Base-by-base conservation (phyloP, 2,329 filamentous ascomycete genomes). In the Botrytis aclada region DNA sequence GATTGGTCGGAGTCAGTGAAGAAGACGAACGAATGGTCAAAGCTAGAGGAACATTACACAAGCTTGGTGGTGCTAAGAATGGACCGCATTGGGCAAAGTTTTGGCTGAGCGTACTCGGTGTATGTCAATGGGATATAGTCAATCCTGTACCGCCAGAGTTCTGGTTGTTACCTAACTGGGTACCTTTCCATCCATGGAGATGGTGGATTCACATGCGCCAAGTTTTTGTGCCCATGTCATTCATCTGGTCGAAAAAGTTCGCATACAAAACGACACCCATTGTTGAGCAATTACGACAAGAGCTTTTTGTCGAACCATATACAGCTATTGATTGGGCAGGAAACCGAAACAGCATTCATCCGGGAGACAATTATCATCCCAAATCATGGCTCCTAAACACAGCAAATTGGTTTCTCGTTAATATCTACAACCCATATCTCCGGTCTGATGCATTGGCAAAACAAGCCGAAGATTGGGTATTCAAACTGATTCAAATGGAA, bases 141-240 rank as follows among this genome's bases (percentile, higher is more conserved):
- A 99, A 98, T 78, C 96, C 96, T 0, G 90, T 96, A 2, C 96
- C 96, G 1, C 93, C 96, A 0, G 96, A 99, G 84, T 82, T 98
- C 62, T 99, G 96, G 96, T 86, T 97, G 58, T 84, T 98, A 5
- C 95, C 95, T 0, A 93, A 97, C 81, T 97, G 94, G 94, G 87
- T 94, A 4, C 95, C 95, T 0, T 87, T 97, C 79, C 90, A 94
- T 8, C 95, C 95, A 0, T 97, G 94, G 94, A 86, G 94, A 77
- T 98, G 95, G 95, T 98, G 95, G 95, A 93, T 98, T 79, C 96
- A 99, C 79, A 98, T 98, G 82, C 93, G 96, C n/a, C 90, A 93
- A 82, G 95, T 99, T n/a, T 97, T 95, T 79, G 82, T 97, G 66
- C 92, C 95, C 8, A 98, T 98, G 94, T 90, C 92, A 0, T 98